Base-by-base conservation (phyloP, 2,329 filamentous ascomycete species). In the Akanthomyces uredinophilus region DNA sequence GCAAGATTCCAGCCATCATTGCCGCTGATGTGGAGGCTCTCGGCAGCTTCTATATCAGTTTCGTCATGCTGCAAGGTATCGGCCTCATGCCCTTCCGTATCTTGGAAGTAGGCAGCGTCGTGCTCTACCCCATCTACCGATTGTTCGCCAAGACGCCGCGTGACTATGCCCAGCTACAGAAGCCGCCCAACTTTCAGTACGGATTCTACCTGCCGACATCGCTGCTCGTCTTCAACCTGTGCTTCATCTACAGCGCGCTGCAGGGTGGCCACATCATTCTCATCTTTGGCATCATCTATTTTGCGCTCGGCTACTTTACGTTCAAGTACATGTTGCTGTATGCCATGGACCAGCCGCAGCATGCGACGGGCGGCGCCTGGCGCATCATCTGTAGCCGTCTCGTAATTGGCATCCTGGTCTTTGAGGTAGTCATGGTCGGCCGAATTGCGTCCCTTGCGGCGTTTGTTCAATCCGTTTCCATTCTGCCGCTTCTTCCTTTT, bases 271-370 rank as follows among this genome's bases (percentile, higher is more conserved):
- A 88, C 78, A 81, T 90, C 59, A 89, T 98, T 14, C 84, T 96
- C 18, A 80, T 93, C 11, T 87, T 94, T 54, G 95, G 95, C 4
- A 78, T 94, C 54, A 79, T 91, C 14, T 99, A 96, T 74, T 96
- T 96, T 69, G 72, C 85, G 22, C 83, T 96, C 16, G 92, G 92
- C 22, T 90, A 91, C 73, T 94, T 94, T 71, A 90, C 91, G 37
- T 96, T 96, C 83, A 97, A 97, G 74, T 99, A 99, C 76, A 96
- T 99, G 78, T 81, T 99, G 5, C 82, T 99, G 5, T 99, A 99
- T 74, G 92, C 95, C 37, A 99, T 99, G 95, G 93, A 98, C 69
- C 94, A 98, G 73, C 90, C 92, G 18, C 92, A 96, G 70, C 92
- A 96, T 72, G 92, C 92, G 18, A 98, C 94, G 0, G 96, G 96